Evolutionary conservation across 2,329 filamentous ascomycete species (phyloP).

Genomic region (Graphilbum ipis-grandicollis): DNA sequence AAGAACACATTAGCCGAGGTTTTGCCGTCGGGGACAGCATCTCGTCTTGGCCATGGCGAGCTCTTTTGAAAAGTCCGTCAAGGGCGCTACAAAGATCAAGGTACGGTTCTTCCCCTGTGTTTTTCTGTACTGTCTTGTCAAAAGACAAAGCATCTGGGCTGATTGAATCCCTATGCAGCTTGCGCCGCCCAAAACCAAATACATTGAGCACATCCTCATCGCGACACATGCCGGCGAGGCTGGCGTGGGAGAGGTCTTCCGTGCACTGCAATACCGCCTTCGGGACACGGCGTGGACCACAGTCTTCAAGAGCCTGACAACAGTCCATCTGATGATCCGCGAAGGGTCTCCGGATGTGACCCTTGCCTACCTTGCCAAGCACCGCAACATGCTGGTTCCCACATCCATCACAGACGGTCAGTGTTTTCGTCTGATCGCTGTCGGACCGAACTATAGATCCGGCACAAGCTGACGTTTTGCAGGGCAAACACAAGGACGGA

Average conservation of each 20-base stretch:
- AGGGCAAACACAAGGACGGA: conserved; percentile 90
- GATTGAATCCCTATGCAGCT: conserved; percentile 48
- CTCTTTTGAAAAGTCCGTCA: conserved; percentile 97
- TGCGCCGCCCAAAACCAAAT: conserved; percentile 95
- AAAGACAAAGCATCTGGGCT: too few relatives aligned
- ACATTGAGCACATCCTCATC: conserved; percentile 94
- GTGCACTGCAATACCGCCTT: conserved; percentile 71
- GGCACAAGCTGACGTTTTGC: too few relatives aligned
- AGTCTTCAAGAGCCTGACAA: conserved; percentile 93
- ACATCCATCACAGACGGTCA: conserved; percentile 83
- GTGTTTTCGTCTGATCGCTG: conserved; percentile 13
- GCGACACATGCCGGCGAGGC: conserved; percentile 90
- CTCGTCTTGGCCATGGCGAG: conserved; percentile 42
- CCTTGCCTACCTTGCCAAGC: conserved; percentile 64
- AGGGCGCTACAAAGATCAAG: conserved; percentile 97
- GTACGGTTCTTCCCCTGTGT: conserved; percentile 23
- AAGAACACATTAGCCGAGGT: too few relatives aligned
- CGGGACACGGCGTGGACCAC: conserved; percentile 99
- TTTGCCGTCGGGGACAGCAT: not conserved
- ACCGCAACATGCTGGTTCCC: conserved; percentile 69
- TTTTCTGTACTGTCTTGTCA: not conserved
- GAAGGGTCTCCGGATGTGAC: conserved; percentile 86
- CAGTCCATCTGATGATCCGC: conserved; percentile 91
- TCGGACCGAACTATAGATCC: too few relatives aligned
- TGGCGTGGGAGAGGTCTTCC: conserved; percentile 89